Conservation (phyloP, 768 basidiomycete species). For the Lentinula boryana region DNA sequence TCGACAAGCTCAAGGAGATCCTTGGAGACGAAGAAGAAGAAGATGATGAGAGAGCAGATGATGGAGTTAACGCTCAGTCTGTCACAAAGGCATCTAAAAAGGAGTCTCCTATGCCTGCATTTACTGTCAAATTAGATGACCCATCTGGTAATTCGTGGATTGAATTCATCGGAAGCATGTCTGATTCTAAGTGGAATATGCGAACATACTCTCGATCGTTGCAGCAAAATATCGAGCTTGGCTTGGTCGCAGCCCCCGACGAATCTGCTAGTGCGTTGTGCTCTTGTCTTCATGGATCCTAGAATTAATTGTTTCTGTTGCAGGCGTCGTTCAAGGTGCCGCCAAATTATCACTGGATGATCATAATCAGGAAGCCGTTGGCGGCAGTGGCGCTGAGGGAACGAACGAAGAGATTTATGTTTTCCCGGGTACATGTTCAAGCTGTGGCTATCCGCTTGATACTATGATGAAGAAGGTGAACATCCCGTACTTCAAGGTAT, state of each 20-base stretch:
- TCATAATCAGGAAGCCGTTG: conserved; percentile 6
- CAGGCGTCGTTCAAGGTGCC: neutral
- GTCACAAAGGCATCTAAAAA: conserved; percentile 26
- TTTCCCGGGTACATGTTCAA: conserved; percentile 85
- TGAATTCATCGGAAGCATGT: conserved; percentile 80
- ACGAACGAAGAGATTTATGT: conserved; percentile 82
- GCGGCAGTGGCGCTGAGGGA: conserved; percentile 22
- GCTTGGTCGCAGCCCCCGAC: conserved; percentile 50
- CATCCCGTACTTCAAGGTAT: conserved; percentile 95
- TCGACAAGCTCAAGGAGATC: conserved; percentile 60
- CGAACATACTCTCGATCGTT: conserved; percentile 72
- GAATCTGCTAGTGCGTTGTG: conserved; percentile 21
- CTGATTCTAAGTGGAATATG: conserved; percentile 92
- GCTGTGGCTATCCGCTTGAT: conserved; percentile 76
- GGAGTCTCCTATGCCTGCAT: conserved; percentile 53
- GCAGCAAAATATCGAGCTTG: conserved; percentile 77
- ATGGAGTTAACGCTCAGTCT: conserved; percentile 19
- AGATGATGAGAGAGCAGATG: conserved; percentile 30
- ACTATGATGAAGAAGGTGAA: conserved; percentile 95
- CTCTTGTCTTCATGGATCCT: neutral
- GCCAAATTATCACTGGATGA: neutral
- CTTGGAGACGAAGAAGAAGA: conserved; percentile 58
- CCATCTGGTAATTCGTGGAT: conserved; percentile 96
- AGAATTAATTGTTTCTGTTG: neutral
- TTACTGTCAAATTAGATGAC: conserved; percentile 86